Base-by-base conservation (phyloP, 2,329 filamentous ascomycete species). In the Curvularia sp. region DNA sequence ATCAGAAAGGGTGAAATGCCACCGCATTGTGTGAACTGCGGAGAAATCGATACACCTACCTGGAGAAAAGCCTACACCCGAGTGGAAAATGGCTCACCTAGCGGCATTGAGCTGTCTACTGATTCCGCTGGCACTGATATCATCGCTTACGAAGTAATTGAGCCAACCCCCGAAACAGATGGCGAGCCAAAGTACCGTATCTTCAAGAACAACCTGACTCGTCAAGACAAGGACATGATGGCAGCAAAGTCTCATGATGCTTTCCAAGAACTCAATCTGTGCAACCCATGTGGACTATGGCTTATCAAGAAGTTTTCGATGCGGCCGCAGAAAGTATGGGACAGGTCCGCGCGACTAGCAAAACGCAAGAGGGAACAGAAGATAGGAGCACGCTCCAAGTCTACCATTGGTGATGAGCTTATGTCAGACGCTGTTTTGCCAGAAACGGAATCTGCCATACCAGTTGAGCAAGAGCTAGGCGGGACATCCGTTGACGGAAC, bases 231-330 rank as follows among this genome's bases (percentile, higher is more conserved):
- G 74, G 83, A 84, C 61, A 64, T 71, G 54, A 66, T 55, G 27
- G 56, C 56, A 23, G 52, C 52, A 10, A 59, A 59, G 47, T 41
- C 56, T 13, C 39, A 27, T 46, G 36, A 74, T 12, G 72, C 74
- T 39, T 97, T 90, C 82, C 85, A 84, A 43, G 86, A 91, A 67
- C 84, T 91, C 55, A 83, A 91, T 27, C 84, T 98, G 36, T 99
- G 95, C 82, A 99, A 99, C 75, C 93, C 94, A 57, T 99, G 95
- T 74, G 95, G 95, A 18, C 87, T 99, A 41, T 99, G 93, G 92
- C 88, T 99, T 67, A 88, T 89, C 60, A 98, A 97, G 72, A 92
- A 90, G 77, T 92, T 91, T 71, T 84, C 81, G 23, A 95, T 96
- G 81, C 88, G 95, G 8, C 95, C 95, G 2, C 82, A 87, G 53